phyloP scores from a whole-genome alignment of 495 filamentous ascomycete genomes.

The Schizothecium vesticola region DNA sequence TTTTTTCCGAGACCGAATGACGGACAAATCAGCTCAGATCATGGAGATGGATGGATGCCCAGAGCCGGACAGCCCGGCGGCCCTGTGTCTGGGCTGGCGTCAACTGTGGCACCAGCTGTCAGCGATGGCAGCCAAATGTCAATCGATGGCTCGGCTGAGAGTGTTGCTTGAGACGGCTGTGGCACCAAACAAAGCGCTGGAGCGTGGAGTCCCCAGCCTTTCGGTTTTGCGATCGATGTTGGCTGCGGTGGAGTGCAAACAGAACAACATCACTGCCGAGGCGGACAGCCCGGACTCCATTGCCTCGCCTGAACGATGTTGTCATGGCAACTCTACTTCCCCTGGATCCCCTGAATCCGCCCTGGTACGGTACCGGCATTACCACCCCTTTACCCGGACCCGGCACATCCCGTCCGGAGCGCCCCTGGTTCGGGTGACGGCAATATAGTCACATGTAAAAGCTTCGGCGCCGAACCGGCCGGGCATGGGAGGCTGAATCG shows the following conservation, averaged over 20 bases:
- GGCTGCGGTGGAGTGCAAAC: neutral
- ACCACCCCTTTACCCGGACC: neutral
- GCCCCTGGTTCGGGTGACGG: neutral
- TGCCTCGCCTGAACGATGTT: neutral
- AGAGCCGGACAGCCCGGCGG: neutral
- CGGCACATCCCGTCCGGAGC: constrained; percentile 2
- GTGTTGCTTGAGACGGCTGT: neutral
- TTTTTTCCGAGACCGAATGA: neutral
- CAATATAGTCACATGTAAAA: constrained; percentile 2
- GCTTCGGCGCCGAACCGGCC: neutral
- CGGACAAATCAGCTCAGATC: neutral
- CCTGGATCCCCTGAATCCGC: neutral
- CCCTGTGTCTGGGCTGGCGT: neutral
- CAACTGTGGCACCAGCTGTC: neutral
- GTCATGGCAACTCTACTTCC: constrained; percentile 3
- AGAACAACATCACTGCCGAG: neutral
- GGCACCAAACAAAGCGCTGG: neutral
- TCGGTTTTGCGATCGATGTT: neutral
- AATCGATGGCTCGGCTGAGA: no score
- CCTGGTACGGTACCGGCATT: no score
- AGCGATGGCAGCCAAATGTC: neutral
- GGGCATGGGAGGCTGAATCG: neutral
- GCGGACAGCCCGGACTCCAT: neutral
- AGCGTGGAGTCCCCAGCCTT: neutral
- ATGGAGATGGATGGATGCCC: neutral